Evolutionary conservation across 176 grass and related monocot species (phyloP), one percentile per base, ranked within the genome.

Genomic region (Bromus sterilis): DNA sequence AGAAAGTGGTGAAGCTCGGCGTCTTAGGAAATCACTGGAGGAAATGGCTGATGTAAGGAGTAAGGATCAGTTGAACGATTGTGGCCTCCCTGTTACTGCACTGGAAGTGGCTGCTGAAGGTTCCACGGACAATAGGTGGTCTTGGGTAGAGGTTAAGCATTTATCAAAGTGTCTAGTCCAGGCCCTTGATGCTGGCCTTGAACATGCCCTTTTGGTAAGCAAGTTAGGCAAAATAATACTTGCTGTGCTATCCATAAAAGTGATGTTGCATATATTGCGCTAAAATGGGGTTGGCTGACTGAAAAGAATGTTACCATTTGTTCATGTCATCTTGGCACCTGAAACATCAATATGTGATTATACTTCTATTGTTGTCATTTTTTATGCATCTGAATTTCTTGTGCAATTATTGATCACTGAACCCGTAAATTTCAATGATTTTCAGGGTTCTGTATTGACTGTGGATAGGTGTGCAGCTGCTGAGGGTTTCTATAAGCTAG

Each of bases 181-280:
- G 79, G 96, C 93, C 10, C 96, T 99, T 90, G 96, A 99, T 87
- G 96, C 93, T 77, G 96, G 93, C 80, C 91, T 95, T 79, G 96
- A 99, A 72, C 96, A 99, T 2, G 75, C 93, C 51, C 86, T 98
- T 61, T 86, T 98, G 90, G 95, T 98, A 85, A 93, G 87, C 21
- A 42, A 82, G 75, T 42, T 72, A 77, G 56, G n/a, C 18, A 13
- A 61, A 59, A 58, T 29, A 55, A 57, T 76, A 11, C 71, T 84
- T 84, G 76, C 28, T 61, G 24, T 81, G 49, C n/a, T 74, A 34
- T 64, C 74, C 53, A 62, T 51, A 65, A 9, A 83, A 66, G 58
- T 39, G 24, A 23, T 61, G 11, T 86, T 23, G 29, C 71, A 46
- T 80, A 55, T 75, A 5, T 43, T n/a, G 16, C 10, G 28, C 49